phyloP scores from a whole-genome alignment of 2,329 filamentous ascomycete species.

The Pseudovirgaria hyperparasitica region DNA sequence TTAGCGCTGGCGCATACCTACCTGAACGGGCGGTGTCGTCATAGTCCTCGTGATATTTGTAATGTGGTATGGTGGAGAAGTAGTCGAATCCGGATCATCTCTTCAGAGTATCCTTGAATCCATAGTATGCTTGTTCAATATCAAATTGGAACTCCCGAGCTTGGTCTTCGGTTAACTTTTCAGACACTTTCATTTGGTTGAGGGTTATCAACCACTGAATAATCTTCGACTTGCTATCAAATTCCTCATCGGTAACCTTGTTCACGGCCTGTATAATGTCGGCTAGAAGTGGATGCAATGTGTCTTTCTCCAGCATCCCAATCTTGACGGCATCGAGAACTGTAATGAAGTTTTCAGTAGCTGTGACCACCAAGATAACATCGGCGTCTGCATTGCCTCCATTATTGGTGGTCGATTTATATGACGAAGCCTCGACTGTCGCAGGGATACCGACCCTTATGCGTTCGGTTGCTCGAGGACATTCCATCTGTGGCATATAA shows the following conservation, averaged over 20 bases:
- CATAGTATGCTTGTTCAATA: constrained; percentile 87
- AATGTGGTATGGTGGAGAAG: neutral
- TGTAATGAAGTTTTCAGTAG: constrained; percentile 97
- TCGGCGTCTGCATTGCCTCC: constrained; percentile 31
- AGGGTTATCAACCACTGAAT: constrained; percentile 96
- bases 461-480: constrained; percentile 83
- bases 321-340: constrained; percentile 91
- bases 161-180: constrained; percentile 79
- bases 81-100: constrained; percentile 6
- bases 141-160: constrained; percentile 82
- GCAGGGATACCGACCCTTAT: constrained; percentile 86
- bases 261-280: constrained; percentile 97
- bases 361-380: constrained; percentile 66
- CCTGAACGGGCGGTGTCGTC: no score
- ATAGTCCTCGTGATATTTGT: no score
- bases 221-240: constrained; percentile 92
- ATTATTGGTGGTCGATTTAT: constrained; percentile 25
- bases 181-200: constrained; percentile 94
- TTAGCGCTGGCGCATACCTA: no score
- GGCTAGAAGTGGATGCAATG: constrained; percentile 84
- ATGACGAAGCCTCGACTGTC: constrained; percentile 49
- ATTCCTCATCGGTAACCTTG: constrained; percentile 89
- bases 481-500: constrained; percentile 57
- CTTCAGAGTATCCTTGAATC: constrained; percentile 69
- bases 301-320: constrained; percentile 86